phyloP scores from a whole-genome alignment of 345 rosid genomes.

The Gossypium longicalyx region DNA sequence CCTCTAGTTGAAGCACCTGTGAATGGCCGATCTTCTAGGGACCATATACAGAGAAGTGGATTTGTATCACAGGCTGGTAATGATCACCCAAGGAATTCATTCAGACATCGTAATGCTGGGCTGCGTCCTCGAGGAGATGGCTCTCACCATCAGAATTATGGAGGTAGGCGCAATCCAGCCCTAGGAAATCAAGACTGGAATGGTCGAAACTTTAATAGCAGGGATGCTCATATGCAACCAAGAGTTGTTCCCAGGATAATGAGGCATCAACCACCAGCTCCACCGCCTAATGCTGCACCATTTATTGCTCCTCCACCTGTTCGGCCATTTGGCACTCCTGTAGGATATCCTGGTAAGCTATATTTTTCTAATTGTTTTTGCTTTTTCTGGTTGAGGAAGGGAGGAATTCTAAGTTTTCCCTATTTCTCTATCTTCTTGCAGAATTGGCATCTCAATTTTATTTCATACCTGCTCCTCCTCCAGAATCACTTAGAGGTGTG shows the following conservation, averaged over 20 bases:
- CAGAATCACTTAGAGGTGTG: slow-evolving; percentile 38
- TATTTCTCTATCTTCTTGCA: slow-evolving; percentile 26
- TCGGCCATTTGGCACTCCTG: slow-evolving; percentile 42
- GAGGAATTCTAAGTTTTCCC: slow-evolving; percentile 8
- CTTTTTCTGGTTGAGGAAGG: background rate
- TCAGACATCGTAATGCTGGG: slow-evolving; percentile 54
- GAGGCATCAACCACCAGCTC: slow-evolving; percentile 58
- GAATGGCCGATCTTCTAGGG: slow-evolving; percentile 48
- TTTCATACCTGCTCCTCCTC: slow-evolving; percentile 40
- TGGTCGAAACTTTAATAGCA: slow-evolving; percentile 52
- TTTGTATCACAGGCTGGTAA: slow-evolving; percentile 39
- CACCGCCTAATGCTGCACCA: slow-evolving; percentile 38
- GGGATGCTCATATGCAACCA: slow-evolving; percentile 62
- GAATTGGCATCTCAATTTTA: slow-evolving; percentile 49
- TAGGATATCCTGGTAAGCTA: slow-evolving; percentile 62
- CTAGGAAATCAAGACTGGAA: slow-evolving; percentile 61
- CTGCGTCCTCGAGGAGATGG: slow-evolving; percentile 47
- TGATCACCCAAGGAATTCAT: slow-evolving; percentile 63
- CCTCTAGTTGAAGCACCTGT: slow-evolving; percentile 30
- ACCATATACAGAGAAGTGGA: slow-evolving; percentile 49
- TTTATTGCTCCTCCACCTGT: slow-evolving; percentile 49
- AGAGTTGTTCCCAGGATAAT: slow-evolving; percentile 50
- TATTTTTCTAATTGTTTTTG: slow-evolving; percentile 6
- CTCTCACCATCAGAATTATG: slow-evolving; percentile 61
- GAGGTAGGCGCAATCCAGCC: slow-evolving; percentile 74